Evolutionary conservation across 768 basidiomycete genomes (phyloP), one percentile per base, ranked within the genome.

Genomic region (Leccinum obscurum): DNA sequence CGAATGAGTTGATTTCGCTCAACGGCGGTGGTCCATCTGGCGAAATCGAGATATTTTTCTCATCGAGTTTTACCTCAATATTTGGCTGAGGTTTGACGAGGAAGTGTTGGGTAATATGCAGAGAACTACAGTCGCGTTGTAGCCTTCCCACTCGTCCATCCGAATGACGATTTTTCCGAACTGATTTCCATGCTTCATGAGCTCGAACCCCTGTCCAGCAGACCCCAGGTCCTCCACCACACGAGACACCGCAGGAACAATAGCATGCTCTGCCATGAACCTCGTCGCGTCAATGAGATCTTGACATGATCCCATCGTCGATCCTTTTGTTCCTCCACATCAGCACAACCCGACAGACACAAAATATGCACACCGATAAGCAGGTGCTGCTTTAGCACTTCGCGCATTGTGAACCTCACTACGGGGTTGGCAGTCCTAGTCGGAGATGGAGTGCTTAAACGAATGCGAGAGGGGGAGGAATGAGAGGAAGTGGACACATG

Each of bases 291-390:
- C 85, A 55, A 80, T 71, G 59, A 94, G 79, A 73, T 94, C 92
- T 57, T 52, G 79, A 65, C 80, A 83, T 7, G 91, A 93, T 17
- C 92, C 93, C 91, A 94, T 92, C 30, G 89, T 92, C 2, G 90
- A 90, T 35, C 92, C 92, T 92, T 61, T 54, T 37, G 59, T 58
- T 57, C 54, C 57, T 6, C 54, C 61, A 62, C 57, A 48, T 70
- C 59, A 72, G 35, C 20, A 57, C 22, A 37, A 9, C 48, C 58
- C 30, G 52, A 58, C n/a, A 24, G 34, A 52, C 13, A 57, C 15
- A 48, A 22, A 44, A 8, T 37, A 20, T 15, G 70, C 80, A 48
- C 51, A 91, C 92, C 92, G 39, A 91, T 78, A 44, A 95, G 75
- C 62, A 85, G 84, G 46, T 88, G 85, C 65, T 91, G 88, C 66